These are phyloP conservation scores for Erysiphe pulchra DNA, from an alignment of 2,329 filamentous ascomycete genomes.

Conservation along the genomic window DNA sequence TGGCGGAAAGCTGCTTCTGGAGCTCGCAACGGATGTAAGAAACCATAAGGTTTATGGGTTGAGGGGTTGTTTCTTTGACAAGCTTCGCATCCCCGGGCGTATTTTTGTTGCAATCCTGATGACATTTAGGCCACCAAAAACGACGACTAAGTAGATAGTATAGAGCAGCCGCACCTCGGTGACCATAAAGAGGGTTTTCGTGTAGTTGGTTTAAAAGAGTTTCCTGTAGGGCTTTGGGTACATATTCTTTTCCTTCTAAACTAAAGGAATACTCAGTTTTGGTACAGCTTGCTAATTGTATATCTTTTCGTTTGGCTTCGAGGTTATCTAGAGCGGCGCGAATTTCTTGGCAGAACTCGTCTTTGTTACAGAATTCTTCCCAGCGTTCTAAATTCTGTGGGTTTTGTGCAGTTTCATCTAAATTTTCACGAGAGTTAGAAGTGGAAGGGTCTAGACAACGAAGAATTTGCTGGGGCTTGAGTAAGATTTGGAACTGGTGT, in stretches of 20 bases:
- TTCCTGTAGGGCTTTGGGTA: neutral
- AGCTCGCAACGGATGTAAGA: neutral
- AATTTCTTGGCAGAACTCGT: neutral
- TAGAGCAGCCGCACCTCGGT: neutral
- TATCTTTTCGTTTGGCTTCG: neutral
- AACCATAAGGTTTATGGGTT: neutral
- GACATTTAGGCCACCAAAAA: neutral
- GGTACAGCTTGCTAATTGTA: neutral
- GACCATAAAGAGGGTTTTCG: neutral
- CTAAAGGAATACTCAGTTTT: neutral
- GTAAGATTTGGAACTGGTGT: neutral
- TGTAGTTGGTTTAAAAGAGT: neutral
- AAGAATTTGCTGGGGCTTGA: too few species aligned
- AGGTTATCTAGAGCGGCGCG: neutral
- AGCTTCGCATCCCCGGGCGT: neutral
- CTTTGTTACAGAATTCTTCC: neutral
- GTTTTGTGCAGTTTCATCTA: too few species aligned
- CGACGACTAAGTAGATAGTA: neutral
- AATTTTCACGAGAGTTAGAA: too few species aligned
- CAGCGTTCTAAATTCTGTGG: too few species aligned
- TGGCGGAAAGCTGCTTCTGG: neutral
- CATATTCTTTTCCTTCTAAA: neutral
- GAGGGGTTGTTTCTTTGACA: neutral
- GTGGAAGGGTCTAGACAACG: too few species aligned
- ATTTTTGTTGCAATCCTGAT: neutral